These are phyloP conservation scores for Acorus calamus DNA, from an alignment of 106 monocot genomes.

Conservation along the genomic window DNA sequence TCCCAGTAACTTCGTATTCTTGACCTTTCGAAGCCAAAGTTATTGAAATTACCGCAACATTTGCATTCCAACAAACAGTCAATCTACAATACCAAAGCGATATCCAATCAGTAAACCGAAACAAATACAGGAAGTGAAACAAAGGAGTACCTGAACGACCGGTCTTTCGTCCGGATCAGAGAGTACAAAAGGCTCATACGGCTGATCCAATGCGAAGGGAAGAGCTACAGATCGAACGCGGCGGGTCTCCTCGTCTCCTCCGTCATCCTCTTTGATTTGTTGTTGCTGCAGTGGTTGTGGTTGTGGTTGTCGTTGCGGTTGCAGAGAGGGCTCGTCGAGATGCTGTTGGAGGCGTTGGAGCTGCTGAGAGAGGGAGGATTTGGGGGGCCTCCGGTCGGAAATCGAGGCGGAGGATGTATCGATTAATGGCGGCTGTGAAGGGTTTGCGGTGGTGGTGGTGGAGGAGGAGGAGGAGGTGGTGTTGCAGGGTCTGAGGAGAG, in stretches of 20 bases:
- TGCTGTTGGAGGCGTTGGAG: conserved; percentile 47
- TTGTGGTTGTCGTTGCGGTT: too few species aligned
- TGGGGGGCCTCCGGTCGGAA: conserved; percentile 56
- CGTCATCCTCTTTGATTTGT: conserved; percentile 3
- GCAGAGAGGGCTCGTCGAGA: too few species aligned
- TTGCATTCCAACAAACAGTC: too few species aligned
- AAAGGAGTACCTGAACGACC: conserved; percentile 37
- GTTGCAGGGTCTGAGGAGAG: too few species aligned
- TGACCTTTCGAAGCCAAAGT: too few species aligned
- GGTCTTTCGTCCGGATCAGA: conserved; percentile 45
- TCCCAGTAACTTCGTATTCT: too few species aligned
- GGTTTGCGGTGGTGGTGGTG: conserved; percentile 2
- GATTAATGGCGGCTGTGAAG: not conserved
- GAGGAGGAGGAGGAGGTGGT: conserved; percentile 20
- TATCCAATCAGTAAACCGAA: not conserved
- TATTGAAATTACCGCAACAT: too few species aligned
- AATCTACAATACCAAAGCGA: too few species aligned
- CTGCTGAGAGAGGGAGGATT: conserved; percentile 70
- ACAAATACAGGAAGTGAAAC: not conserved
- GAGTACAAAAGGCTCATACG: conserved; percentile 68
- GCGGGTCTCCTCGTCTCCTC: not conserved
- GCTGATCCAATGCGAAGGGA: not conserved
- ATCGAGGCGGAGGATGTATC: not conserved
- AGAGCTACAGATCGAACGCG: too few species aligned
- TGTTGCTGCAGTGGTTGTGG: too few species aligned